A percentile compares a stretch with the other conserved stretches of the same genome.
Evolutionary conservation across 2,329 filamentous ascomycete species (phyloP).

Genomic region (Neopestalotiopsis sp.): DNA sequence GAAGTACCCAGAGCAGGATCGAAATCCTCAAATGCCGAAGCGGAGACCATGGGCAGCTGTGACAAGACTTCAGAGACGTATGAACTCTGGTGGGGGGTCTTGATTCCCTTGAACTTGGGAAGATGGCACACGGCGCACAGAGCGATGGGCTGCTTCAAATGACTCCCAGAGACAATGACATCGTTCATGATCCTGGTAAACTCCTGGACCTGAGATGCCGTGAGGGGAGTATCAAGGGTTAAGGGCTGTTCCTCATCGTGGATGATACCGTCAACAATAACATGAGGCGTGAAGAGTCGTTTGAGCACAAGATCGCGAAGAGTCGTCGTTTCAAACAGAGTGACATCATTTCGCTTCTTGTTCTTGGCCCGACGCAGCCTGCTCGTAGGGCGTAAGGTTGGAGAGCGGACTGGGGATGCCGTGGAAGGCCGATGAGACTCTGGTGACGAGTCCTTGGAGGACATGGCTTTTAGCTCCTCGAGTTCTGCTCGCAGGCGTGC

Average conservation of each 20-base stretch:
- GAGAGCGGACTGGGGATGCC: neutral
- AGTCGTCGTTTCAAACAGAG: constrained; percentile 17
- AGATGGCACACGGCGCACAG: constrained; percentile 22
- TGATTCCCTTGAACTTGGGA: constrained; percentile 21
- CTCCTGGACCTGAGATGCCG: constrained; percentile 19
- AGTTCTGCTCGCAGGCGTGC: constrained; percentile 18
- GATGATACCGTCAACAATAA: constrained; percentile 16
- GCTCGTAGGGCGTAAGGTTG: neutral
- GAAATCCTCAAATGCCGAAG: constrained; percentile 20
- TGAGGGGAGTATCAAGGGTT: constrained; percentile 20
- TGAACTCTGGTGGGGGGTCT: constrained; percentile 12
- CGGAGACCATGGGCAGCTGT: constrained; percentile 16
- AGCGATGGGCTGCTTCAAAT: constrained; percentile 19
- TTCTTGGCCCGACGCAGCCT: neutral
- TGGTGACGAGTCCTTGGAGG: neutral
- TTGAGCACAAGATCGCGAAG: constrained; percentile 20
- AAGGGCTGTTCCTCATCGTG: constrained; percentile 4
- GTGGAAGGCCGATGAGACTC: neutral
- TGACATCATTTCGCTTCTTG: constrained; percentile 8
- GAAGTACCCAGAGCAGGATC: constrained; percentile 16
- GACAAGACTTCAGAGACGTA: constrained; percentile 20
- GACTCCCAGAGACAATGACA: constrained; percentile 14
- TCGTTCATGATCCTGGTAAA: constrained; percentile 20
- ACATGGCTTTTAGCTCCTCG: constrained; percentile 10
- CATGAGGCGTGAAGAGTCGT: constrained; percentile 17